These are phyloP conservation scores for Inosperma sp. DNA, from an alignment of 768 basidiomycete genomes.

Conservation along the genomic window DNA sequence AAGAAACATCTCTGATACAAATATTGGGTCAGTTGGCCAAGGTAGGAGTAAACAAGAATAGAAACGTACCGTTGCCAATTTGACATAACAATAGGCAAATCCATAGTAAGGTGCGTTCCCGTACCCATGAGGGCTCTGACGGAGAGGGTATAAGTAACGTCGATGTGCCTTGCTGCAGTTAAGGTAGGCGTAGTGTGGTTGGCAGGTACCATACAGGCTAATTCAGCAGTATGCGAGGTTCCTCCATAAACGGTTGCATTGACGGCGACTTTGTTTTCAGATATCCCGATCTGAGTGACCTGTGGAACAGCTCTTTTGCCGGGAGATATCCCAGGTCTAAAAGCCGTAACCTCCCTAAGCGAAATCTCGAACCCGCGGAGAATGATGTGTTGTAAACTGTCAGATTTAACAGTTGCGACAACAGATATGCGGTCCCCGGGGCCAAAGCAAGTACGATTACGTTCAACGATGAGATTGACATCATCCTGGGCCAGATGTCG, in stretches of 20 bases:
- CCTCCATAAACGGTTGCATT: constrained; percentile 74
- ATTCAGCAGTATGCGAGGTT: constrained; percentile 65
- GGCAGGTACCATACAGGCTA: constrained; percentile 62
- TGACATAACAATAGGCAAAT: constrained; percentile 75
- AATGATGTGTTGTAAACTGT: constrained; percentile 60
- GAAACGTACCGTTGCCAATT: constrained; percentile 75
- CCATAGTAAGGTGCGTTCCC: constrained; percentile 59
- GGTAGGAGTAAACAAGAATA: neutral
- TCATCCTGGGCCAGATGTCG: constrained; percentile 64
- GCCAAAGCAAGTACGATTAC: constrained; percentile 75
- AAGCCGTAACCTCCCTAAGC: constrained; percentile 72
- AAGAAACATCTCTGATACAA: constrained; percentile 55
- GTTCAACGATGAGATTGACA: constrained; percentile 70
- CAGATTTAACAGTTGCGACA: constrained; percentile 67
- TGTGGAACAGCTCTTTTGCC: constrained; percentile 60
- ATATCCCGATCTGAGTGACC: constrained; percentile 48
- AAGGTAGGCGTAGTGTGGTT: constrained; percentile 79
- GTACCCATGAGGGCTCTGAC: constrained; percentile 77
- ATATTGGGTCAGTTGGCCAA: too few species aligned
- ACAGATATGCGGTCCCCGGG: constrained; percentile 79
- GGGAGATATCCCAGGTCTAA: constrained; percentile 53
- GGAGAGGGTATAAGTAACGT: constrained; percentile 73
- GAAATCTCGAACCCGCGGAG: constrained; percentile 82
- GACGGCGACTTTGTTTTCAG: constrained; percentile 67
- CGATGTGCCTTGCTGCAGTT: constrained; percentile 78